A percentile compares a stretch with the other conserved stretches of the same genome.
These are phyloP conservation scores for Aurantiochytrium sp. DNA, from an alignment of 108 stramenopile species.

Conservation along the genomic window DNA sequence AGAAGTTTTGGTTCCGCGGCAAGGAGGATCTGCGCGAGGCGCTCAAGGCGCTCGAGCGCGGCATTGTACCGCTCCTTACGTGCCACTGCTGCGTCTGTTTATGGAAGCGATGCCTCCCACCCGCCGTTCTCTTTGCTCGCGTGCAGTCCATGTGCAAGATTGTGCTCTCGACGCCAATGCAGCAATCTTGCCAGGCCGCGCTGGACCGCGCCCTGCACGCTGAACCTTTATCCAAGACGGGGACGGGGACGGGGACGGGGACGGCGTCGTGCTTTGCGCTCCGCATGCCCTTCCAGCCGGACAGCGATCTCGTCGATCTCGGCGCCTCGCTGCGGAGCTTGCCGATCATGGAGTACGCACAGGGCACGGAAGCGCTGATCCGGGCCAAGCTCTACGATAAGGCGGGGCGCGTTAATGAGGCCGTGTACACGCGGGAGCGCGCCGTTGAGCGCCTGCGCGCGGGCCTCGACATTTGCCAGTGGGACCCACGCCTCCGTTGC, in stretches of 20 bases:
- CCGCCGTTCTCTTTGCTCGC: background rate
- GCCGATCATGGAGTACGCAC: conserved; percentile 22
- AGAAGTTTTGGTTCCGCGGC: background rate
- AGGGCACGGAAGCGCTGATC: background rate
- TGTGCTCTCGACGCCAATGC: background rate
- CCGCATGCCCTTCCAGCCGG: background rate
- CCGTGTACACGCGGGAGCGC: background rate
- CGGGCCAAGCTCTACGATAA: background rate
- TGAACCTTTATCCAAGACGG: too few species aligned
- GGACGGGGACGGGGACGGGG: too few species aligned
- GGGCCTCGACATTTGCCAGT: background rate
- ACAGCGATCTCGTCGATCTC: background rate
- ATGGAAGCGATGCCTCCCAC: background rate
- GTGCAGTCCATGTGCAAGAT: background rate
- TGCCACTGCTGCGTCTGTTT: background rate
- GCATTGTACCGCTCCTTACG: background rate
- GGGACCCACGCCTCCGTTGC: background rate
- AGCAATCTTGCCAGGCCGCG: background rate
- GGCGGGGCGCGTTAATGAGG: background rate
- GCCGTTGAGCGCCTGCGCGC: background rate
- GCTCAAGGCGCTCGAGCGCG: background rate
- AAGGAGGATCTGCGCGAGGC: background rate
- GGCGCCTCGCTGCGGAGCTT: background rate
- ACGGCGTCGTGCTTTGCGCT: background rate
- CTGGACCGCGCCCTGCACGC: background rate